A percentile compares a stretch with the other conserved stretches of the same genome.
phyloP scores from a whole-genome alignment of 2,329 filamentous ascomycete genomes.

The Capronia epimyces region DNA sequence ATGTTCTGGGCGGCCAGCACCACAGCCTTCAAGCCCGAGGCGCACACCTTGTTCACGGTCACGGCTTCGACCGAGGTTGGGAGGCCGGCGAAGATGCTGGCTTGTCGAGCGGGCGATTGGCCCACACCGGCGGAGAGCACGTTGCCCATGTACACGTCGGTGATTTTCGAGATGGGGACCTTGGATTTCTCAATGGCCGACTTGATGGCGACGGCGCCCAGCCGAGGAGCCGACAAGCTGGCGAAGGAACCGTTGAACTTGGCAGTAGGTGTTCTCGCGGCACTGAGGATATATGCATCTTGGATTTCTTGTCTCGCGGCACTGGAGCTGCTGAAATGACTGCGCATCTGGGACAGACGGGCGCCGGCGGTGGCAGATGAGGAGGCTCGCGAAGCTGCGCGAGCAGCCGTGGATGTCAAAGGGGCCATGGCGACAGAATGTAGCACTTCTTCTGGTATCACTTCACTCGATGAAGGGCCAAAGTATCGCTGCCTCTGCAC shows the following conservation, averaged over 20 bases:
- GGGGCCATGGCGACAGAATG: constrained; percentile 13
- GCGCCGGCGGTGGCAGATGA: constrained; percentile 32
- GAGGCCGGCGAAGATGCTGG: constrained; percentile 79
- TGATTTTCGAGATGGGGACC: constrained; percentile 73
- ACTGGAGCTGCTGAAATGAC: constrained; percentile 50
- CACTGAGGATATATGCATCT: constrained; percentile 91
- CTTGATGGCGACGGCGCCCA: constrained; percentile 87
- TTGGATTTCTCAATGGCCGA: constrained; percentile 81
- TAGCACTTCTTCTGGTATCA: no score
- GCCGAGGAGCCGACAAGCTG: constrained; percentile 74
- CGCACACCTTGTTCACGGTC: constrained; percentile 97
- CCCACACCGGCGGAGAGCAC: constrained; percentile 79
- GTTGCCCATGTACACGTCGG: constrained; percentile 96
- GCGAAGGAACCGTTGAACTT: constrained; percentile 92
- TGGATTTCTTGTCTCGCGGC: constrained; percentile 61
- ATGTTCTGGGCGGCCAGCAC: constrained; percentile 88
- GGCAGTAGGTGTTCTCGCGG: constrained; percentile 79
- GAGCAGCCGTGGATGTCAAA: constrained; percentile 17
- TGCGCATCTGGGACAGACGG: constrained; percentile 44
- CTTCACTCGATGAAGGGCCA: no score
- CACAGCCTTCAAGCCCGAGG: constrained; percentile 89
- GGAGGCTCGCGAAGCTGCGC: constrained; percentile 15
- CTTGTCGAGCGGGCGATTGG: constrained; percentile 88
- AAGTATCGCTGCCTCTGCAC: background rate
- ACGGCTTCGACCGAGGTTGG: constrained; percentile 75